Base-by-base conservation (phyloP, 306 rosid species). In the barrel medic (Medicago truncatula) region DNA sequence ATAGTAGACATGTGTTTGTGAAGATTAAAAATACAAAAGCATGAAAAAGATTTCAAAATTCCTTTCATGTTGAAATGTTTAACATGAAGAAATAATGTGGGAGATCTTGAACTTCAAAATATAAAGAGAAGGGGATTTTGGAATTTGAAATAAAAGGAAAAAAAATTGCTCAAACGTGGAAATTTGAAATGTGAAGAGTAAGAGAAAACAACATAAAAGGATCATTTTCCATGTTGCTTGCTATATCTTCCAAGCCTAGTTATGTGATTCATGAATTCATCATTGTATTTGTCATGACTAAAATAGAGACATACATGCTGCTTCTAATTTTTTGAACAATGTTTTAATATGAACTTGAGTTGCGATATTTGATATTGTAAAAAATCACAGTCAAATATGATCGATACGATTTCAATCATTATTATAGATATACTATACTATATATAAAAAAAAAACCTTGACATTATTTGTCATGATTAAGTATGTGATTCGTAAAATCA, bases 31-130 rank as follows among this genome's bases (percentile, higher is more conserved):
- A 25, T 63, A 43, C 40, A 54, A 44, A 63, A 67, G 58, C 41
- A 39, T 31, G 67, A 23, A 53, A 20, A 13, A 15, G 23, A 56
- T 52, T 50, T 49, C 38, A 65, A 52, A 8, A 20, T n/a, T 7
- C 7, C 18, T 47, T 14, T 50, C 10, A n/a, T 50, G 57, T 50
- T n/a, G 57, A 50, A 50, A 50, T 17, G 11, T 21, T 25, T 2
- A 52, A 52, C 23, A n/a, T 52, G 18, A 16, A 52, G 25, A 53
- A 53, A 53, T 53, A 16, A 16, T 53, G 5, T 16, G 25, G 10
- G 59, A 53, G 56, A 50, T 50, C 21, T 52, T 52, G 57, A 52
- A 0, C 20, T 16, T 52, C 63, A 84, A 56, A 56, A 4, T 54
- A 54, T 11, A 56, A 56, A 9, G 31, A n/a, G 9, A 50, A 10